Percentiles rank a stretch among this genome's conserved stretches.
Conservation (phyloP, 163 green algal genomes). For the Volvox carteri region DNA sequence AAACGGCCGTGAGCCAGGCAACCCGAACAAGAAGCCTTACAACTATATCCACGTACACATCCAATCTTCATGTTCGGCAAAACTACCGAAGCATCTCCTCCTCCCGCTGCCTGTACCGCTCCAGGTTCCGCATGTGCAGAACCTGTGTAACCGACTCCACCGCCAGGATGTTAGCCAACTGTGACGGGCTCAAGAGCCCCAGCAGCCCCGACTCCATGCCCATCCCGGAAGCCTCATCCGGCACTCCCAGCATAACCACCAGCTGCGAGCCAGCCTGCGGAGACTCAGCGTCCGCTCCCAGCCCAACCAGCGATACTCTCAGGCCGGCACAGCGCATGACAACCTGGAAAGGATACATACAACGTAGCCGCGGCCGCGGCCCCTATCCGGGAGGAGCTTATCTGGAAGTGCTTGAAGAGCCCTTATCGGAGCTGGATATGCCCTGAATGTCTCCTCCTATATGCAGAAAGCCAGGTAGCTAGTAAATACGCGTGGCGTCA, state of each 20-base stretch:
- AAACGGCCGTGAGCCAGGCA: too few relatives aligned
- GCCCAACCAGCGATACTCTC: constrained; percentile 52
- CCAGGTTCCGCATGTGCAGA: constrained; percentile 25
- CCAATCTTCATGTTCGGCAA: too few relatives aligned
- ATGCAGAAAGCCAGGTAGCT: too few relatives aligned
- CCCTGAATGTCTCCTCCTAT: too few relatives aligned
- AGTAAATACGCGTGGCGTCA: too few relatives aligned
- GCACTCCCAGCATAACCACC: constrained; percentile 56
- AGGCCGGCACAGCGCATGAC: constrained; percentile 54
- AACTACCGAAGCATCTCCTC: too few relatives aligned
- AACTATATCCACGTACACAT: too few relatives aligned
- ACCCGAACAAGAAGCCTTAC: too few relatives aligned
- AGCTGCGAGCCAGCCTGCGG: constrained; percentile 48
- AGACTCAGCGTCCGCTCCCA: constrained; percentile 52
- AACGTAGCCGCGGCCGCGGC: background rate
- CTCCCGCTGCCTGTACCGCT: background rate
- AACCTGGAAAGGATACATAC: constrained; percentile 46
- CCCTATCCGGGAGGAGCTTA: constrained; percentile 26
- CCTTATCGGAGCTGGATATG: constrained; percentile 16
- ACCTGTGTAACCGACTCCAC: constrained; percentile 59
- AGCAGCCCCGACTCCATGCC: constrained; percentile 15
- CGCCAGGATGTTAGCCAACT: constrained; percentile 56
- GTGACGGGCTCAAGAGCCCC: constrained; percentile 51
- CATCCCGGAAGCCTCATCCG: background rate
- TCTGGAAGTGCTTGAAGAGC: constrained; percentile 47